These are phyloP conservation scores for Fusarium clavum DNA, from an alignment of 2,329 filamentous ascomycete genomes.

Conservation along the genomic window DNA sequence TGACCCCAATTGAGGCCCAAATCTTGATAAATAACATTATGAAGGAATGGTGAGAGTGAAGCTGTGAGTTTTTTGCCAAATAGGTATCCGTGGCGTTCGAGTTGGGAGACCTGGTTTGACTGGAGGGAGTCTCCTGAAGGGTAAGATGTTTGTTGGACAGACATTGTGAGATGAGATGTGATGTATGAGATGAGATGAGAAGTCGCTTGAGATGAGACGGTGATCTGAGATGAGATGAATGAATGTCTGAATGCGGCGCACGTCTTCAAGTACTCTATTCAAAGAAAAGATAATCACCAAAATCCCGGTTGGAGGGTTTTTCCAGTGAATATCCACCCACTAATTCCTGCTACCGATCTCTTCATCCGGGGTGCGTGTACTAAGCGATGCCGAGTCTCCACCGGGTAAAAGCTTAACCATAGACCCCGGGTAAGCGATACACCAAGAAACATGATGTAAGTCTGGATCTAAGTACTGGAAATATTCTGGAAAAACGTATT, in stretches of 20 bases:
- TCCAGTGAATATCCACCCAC: constrained; percentile 21
- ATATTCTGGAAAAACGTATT: constrained; percentile 1
- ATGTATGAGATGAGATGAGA: not conserved
- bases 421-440: constrained; percentile 15
- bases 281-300: constrained; percentile 16
- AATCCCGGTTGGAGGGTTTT: constrained; percentile 33
- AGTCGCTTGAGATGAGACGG: not conserved
- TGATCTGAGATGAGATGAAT: not conserved
- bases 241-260: not conserved
- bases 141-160: constrained; percentile 24
- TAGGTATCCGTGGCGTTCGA: constrained; percentile 64
- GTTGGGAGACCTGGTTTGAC: constrained; percentile 40
- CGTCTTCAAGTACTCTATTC: constrained; percentile 31
- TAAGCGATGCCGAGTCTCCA: constrained; percentile 8
- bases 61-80: constrained; percentile 68
- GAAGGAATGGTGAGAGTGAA: constrained; percentile 67
- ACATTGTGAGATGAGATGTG: constrained; percentile 30
- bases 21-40: constrained; percentile 64
- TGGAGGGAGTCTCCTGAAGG: constrained; percentile 43
- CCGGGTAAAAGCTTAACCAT: constrained; percentile 39
- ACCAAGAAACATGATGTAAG: constrained; percentile 22
- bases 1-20: constrained; percentile 65
- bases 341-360: not conserved
- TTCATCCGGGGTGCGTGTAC: constrained; percentile 20
- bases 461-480: not conserved